phyloP scores from a whole-genome alignment of 495 filamentous ascomycete species.

The Neurospora intermedia region DNA sequence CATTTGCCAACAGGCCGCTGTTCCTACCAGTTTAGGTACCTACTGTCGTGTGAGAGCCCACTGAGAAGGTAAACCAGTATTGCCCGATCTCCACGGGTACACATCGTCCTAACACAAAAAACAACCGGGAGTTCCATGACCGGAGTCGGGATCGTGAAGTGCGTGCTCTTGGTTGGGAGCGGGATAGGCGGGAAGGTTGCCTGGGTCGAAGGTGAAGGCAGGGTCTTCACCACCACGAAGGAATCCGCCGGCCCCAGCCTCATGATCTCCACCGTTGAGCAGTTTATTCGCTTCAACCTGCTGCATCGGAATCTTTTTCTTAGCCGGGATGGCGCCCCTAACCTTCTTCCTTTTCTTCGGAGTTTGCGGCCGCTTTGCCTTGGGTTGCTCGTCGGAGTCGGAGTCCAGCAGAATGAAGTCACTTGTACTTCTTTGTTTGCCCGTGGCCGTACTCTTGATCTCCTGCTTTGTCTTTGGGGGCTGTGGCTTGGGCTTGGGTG shows the following conservation, averaged over 20 bases:
- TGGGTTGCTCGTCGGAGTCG: background rate
- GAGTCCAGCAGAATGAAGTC: background rate
- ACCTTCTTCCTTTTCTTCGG: background rate
- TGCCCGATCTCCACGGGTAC: background rate
- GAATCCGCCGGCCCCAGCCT: too few relatives aligned
- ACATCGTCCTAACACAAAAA: background rate
- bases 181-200: background rate
- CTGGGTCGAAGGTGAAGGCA: background rate
- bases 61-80: background rate
- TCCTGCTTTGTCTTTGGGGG: background rate
- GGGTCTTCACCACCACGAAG: background rate
- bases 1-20: too few relatives aligned
- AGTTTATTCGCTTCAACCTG: background rate
- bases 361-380: background rate
- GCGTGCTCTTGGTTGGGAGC: background rate
- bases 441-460: background rate
- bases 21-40: too few relatives aligned
- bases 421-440: background rate
- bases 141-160: background rate
- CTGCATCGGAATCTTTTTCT: background rate
- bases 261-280: background rate
- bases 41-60: background rate
- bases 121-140: background rate
- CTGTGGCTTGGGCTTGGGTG: background rate
- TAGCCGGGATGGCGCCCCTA: background rate